Conservation (phyloP, 192 early-diverging fungal species). For the Hyaloraphidium curvatum region DNA sequence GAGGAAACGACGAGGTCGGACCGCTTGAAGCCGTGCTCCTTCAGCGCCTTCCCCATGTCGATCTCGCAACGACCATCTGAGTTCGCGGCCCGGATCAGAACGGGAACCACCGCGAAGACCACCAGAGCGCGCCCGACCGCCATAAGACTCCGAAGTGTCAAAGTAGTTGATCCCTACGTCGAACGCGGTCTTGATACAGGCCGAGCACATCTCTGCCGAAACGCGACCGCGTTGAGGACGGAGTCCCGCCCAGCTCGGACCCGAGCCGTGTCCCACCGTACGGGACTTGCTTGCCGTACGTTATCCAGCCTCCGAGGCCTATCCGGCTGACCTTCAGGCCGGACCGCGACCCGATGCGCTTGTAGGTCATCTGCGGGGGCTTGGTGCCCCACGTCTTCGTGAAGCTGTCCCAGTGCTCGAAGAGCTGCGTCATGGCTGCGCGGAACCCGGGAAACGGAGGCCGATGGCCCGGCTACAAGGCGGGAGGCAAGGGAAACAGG, state of each 20-base stretch:
- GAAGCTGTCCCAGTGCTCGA: too few relatives aligned
- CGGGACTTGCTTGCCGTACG: constrained; percentile 34
- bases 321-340: constrained; percentile 56
- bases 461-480: too few relatives aligned
- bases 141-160: constrained; percentile 36
- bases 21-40: constrained; percentile 46
- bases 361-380: too few relatives aligned
- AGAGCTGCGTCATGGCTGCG: too few relatives aligned
- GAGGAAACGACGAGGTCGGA: constrained; percentile 57
- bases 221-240: neutral
- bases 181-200: constrained; percentile 44
- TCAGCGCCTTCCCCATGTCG: constrained; percentile 55
- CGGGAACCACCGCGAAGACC: neutral
- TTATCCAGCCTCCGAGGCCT: constrained; percentile 40
- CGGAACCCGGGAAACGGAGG: too few relatives aligned
- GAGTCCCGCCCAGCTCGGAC: neutral
- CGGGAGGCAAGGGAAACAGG: too few relatives aligned
- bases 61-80: constrained; percentile 47
- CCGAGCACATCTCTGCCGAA: constrained; percentile 27
- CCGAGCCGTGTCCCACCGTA: constrained; percentile 3
- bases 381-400: too few relatives aligned
- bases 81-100: constrained; percentile 7
- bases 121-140: constrained; percentile 3
- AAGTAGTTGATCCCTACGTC: constrained; percentile 65
- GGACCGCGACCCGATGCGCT: too few relatives aligned